Conservation (phyloP, 441 rosid genomes). For the Aquilaria agallochum region DNA sequence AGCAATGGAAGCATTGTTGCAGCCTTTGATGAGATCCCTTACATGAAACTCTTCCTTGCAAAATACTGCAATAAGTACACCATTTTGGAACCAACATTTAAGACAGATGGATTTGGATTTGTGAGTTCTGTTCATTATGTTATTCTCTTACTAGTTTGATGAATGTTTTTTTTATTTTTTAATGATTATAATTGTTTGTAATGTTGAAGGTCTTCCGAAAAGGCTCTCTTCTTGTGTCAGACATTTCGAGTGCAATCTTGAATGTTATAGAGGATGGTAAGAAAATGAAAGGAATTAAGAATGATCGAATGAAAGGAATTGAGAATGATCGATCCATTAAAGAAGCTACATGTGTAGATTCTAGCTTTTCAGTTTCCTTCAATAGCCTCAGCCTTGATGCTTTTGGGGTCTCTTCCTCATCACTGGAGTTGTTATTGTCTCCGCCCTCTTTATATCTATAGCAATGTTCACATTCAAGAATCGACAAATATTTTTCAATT, state of each 20-base stretch:
- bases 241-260: slow-evolving; percentile 18
- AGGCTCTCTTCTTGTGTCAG: slow-evolving; percentile 4
- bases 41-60: too few relatives aligned
- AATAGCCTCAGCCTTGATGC: slow-evolving; percentile 7
- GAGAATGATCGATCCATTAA: too few relatives aligned
- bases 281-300: too few relatives aligned
- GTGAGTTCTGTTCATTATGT: slow-evolving; percentile 20
- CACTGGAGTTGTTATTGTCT: not conserved
- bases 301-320: too few relatives aligned
- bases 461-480: slow-evolving; percentile 1
- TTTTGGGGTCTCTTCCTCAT: slow-evolving; percentile 16
- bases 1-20: slow-evolving; percentile 13
- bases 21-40: too few relatives aligned
- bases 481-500: too few relatives aligned
- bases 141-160: too few relatives aligned
- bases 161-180: not conserved
- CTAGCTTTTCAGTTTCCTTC: not conserved
- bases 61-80: too few relatives aligned
- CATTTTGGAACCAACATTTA: slow-evolving; percentile 3
- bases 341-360: too few relatives aligned
- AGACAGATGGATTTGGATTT: slow-evolving; percentile 37
- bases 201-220: slow-evolving; percentile 11
- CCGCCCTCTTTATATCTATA: not conserved
- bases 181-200: not conserved
- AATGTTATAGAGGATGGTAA: not conserved